These are phyloP conservation scores for Penicillium sp. DNA, from an alignment of 2,329 filamentous ascomycete genomes.

Conservation along the genomic window DNA sequence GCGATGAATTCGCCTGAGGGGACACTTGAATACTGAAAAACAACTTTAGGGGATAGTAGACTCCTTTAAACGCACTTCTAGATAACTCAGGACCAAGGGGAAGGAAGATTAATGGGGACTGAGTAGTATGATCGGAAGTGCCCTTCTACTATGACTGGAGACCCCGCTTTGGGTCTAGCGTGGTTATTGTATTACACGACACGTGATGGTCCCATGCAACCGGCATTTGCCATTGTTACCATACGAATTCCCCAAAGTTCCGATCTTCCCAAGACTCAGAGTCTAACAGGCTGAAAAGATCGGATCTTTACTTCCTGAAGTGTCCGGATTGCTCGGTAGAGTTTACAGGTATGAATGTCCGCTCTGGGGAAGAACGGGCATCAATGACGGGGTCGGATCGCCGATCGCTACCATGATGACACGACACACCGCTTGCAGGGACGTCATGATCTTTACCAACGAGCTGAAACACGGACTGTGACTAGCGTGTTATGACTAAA, in stretches of 20 bases:
- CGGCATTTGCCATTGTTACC: not conserved
- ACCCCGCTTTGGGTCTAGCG: constrained; percentile 21
- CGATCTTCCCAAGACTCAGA: not conserved
- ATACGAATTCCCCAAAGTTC: not conserved
- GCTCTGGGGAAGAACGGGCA: not conserved
- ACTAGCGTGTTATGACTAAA: constrained; percentile 4
- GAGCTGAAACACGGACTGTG: not conserved
- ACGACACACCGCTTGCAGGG: constrained; percentile 25
- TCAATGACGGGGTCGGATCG: constrained; percentile 8
- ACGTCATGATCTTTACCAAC: constrained; percentile 20
- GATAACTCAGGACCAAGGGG: constrained; percentile 1
- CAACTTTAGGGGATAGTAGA: not conserved
- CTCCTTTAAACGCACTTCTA: not conserved
- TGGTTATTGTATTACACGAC: constrained; percentile 22
- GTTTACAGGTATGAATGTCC: not conserved
- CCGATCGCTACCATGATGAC: constrained; percentile 16
- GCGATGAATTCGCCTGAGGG: constrained; percentile 18
- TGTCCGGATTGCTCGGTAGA: not conserved
- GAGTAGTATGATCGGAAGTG: constrained; percentile 18
- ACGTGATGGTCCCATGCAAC: constrained; percentile 15
- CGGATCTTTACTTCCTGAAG: not conserved
- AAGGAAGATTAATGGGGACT: constrained; percentile 2
- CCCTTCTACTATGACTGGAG: constrained; percentile 3
- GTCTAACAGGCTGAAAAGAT: not conserved
- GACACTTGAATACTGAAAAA: not conserved